Evolutionary conservation across 257 asterid genomes (phyloP).

Genomic region (Petunia axillaris): DNA sequence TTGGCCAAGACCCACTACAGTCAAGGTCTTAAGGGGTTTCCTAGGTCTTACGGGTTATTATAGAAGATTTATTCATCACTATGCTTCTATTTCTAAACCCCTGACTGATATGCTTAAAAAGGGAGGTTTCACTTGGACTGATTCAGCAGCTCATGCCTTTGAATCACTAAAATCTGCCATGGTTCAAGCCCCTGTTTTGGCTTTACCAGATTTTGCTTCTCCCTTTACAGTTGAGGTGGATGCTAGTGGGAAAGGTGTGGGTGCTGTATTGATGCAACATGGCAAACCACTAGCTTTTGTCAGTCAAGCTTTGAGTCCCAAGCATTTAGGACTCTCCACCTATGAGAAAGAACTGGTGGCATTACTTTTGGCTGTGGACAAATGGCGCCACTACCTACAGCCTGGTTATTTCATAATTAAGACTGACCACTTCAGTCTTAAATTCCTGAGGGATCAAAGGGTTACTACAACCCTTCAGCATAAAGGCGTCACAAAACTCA

Average conservation of each 20-base stretch:
- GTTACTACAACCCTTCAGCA: background rate
- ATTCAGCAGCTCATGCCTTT: background rate
- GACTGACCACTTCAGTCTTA: background rate
- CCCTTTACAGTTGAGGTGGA: background rate
- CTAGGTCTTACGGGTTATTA: conserved; percentile 21
- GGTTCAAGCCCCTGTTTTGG: background rate
- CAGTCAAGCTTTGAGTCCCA: too few species aligned
- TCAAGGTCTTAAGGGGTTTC: background rate
- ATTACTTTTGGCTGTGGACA: background rate
- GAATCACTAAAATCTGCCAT: background rate
- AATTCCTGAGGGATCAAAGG: background rate
- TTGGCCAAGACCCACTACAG: background rate
- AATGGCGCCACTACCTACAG: background rate
- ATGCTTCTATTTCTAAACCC: background rate
- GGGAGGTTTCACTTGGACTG: background rate
- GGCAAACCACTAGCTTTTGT: too few species aligned
- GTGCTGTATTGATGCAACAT: too few species aligned
- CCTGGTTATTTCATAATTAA: background rate
- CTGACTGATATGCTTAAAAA: conserved; percentile 2
- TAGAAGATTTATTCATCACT: background rate
- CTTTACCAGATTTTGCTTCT: background rate
- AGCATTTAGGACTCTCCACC: background rate
- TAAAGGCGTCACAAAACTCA: too few species aligned
- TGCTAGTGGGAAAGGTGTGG: too few species aligned
- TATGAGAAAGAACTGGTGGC: conserved; percentile 20